Percentiles rank a stretch among this genome's conserved stretches.
phyloP scores from a whole-genome alignment of 179 eudicot species.

The Spinacia oleracea region DNA sequence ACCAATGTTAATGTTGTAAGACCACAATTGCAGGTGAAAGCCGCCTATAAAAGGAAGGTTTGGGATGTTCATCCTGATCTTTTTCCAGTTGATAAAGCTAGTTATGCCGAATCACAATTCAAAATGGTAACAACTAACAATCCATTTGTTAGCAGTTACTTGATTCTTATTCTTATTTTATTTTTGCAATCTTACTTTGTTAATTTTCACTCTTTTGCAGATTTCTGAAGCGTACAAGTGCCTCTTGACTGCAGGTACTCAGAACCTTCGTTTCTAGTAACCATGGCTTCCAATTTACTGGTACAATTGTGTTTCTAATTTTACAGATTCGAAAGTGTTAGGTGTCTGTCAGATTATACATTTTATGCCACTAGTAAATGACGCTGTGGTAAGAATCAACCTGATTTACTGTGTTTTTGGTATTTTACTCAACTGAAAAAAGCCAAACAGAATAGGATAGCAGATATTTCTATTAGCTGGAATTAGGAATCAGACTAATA shows the following conservation, averaged over 20 bases:
- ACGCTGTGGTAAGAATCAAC: too few species aligned
- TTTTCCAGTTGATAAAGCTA: slow-evolving; percentile 40
- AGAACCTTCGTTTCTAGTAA: background rate
- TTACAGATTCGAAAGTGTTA: background rate
- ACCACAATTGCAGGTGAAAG: slow-evolving; percentile 46
- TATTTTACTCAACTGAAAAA: too few species aligned
- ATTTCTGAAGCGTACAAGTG: slow-evolving; percentile 72
- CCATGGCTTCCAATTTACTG: background rate
- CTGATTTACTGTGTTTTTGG: too few species aligned
- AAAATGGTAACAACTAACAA: slow-evolving; percentile 34
- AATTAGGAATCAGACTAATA: too few species aligned
- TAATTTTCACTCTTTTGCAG: slow-evolving; percentile 33
- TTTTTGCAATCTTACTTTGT: background rate
- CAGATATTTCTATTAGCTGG: too few species aligned
- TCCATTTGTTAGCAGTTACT: too few species aligned
- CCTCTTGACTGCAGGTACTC: slow-evolving; percentile 45
- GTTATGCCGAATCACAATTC: slow-evolving; percentile 50
- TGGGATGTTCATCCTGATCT: slow-evolving; percentile 72
- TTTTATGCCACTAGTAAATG: too few species aligned
- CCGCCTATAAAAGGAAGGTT: slow-evolving; percentile 53
- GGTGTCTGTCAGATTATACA: background rate
- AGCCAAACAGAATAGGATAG: too few species aligned
- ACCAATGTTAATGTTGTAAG: background rate
- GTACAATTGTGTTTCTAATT: background rate
- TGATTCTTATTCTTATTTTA: too few species aligned